phyloP scores from a whole-genome alignment of 208 protist genomes.

The Tritrichomonas musculus region DNA sequence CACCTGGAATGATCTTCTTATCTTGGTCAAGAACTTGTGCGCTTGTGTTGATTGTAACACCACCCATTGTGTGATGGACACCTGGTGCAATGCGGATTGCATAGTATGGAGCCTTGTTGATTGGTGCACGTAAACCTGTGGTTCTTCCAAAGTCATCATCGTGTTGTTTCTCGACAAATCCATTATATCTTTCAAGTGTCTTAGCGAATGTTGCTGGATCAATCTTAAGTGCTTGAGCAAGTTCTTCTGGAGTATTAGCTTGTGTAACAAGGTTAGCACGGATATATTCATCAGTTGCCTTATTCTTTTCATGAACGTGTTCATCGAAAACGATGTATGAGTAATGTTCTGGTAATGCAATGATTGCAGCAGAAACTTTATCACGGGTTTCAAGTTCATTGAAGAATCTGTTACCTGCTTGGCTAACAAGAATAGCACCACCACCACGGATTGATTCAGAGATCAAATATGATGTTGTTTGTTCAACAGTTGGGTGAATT shows the following conservation, averaged over 20 bases:
- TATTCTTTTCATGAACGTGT: not conserved
- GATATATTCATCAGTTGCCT: not conserved
- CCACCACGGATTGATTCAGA: not conserved
- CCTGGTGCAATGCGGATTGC: not conserved
- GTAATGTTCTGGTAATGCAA: not conserved
- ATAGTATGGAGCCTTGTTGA: not conserved
- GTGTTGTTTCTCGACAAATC: not conserved
- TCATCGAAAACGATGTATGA: not conserved
- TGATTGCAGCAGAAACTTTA: conserved; percentile 8
- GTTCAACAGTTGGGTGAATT: conserved; percentile 4
- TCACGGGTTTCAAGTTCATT: conserved; percentile 12
- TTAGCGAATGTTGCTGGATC: not conserved
- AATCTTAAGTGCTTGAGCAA: not conserved
- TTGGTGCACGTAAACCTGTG: not conserved
- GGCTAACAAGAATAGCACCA: not conserved
- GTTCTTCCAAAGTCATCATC: not conserved
- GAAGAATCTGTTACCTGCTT: not conserved
- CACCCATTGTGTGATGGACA: not conserved
- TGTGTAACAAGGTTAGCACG: not conserved
- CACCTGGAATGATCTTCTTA: not conserved
- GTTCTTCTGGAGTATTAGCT: not conserved
- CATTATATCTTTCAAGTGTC: not conserved
- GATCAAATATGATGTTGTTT: not conserved
- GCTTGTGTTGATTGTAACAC: not conserved
- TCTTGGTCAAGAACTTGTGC: not conserved